phyloP scores from a whole-genome alignment of 1,139 yeast species.

The Petasospora rhodanensis region DNA sequence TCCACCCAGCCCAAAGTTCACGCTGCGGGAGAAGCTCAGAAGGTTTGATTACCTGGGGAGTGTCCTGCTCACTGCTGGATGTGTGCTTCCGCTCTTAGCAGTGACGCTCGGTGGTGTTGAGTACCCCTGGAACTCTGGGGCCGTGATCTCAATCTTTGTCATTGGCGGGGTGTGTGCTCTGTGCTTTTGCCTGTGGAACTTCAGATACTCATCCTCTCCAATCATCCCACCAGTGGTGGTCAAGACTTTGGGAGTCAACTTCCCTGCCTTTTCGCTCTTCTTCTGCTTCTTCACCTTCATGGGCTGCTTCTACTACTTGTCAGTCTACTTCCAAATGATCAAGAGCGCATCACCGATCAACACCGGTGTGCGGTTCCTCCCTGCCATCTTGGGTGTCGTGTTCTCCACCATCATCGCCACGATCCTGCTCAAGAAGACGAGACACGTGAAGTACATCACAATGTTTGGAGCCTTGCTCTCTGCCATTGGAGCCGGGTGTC shows the following conservation, averaged over 20 bases:
- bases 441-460: slow-evolving; percentile 44
- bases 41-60: slow-evolving; percentile 48
- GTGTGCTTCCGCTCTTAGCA: slow-evolving; percentile 43
- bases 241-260: slow-evolving; percentile 16
- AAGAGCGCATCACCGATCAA: slow-evolving; percentile 41
- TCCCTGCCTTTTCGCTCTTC: slow-evolving; percentile 36
- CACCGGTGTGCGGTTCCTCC: slow-evolving; percentile 56
- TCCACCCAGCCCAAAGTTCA: slow-evolving; percentile 48
- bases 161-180: slow-evolving; percentile 42
- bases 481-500: slow-evolving; percentile 49
- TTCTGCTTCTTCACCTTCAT: slow-evolving; percentile 43
- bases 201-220: slow-evolving; percentile 40
- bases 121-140: slow-evolving; percentile 48
- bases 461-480: slow-evolving; percentile 41
- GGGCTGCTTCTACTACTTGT: slow-evolving; percentile 39
- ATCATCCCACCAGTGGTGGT: slow-evolving; percentile 42
- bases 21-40: slow-evolving; percentile 36
- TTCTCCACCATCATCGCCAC: slow-evolving; percentile 45
- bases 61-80: slow-evolving; percentile 36
- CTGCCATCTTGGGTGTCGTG: slow-evolving; percentile 49
- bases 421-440: slow-evolving; percentile 39
- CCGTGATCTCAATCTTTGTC: slow-evolving; percentile 49
- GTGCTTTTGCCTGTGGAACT: slow-evolving; percentile 42
- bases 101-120: slow-evolving; percentile 48
- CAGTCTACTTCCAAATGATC: slow-evolving; percentile 55